phyloP scores from a whole-genome alignment of 495 filamentous ascomycete genomes.

The Cryomyces minteri region DNA sequence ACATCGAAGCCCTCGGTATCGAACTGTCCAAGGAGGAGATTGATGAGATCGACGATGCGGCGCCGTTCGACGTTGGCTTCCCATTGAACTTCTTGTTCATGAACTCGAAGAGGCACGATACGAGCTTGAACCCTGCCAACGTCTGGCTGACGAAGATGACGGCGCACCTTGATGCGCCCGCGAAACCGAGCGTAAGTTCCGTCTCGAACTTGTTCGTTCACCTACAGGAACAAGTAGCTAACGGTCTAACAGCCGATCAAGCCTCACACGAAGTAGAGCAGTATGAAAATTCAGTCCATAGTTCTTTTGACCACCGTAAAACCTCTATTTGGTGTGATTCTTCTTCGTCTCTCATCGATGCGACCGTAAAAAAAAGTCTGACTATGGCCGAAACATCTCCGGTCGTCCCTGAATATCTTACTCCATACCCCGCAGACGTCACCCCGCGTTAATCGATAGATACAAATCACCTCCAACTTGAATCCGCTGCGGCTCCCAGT shows the following conservation, averaged over 20 bases:
- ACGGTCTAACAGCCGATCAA: not conserved
- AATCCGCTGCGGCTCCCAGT: no score
- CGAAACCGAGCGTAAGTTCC: not conserved
- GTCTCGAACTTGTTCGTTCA: not conserved
- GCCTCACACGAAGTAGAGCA: not conserved
- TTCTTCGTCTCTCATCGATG: not conserved
- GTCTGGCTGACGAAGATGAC: not conserved
- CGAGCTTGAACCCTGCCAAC: not conserved
- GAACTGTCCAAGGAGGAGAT: slow-evolving; percentile 41
- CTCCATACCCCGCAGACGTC: no score
- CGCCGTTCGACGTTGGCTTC: slow-evolving; percentile 45
- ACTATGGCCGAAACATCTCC: not conserved
- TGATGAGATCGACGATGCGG: slow-evolving; percentile 41
- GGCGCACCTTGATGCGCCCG: not conserved
- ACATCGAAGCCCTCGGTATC: slow-evolving; percentile 44
- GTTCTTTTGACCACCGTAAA: not conserved
- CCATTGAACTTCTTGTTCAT: slow-evolving; percentile 19
- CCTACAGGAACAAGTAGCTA: not conserved
- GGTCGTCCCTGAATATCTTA: not conserved
- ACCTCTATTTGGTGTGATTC: not conserved
- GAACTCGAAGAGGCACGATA: not conserved
- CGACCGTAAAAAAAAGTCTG: not conserved
- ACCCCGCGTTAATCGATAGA: no score
- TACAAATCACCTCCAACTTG: no score
- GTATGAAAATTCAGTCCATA: not conserved